A percentile compares a stretch with the other conserved stretches of the same genome.
Conservation (phyloP, 2,329 filamentous ascomycete genomes). For the Verticillium dahliae region DNA sequence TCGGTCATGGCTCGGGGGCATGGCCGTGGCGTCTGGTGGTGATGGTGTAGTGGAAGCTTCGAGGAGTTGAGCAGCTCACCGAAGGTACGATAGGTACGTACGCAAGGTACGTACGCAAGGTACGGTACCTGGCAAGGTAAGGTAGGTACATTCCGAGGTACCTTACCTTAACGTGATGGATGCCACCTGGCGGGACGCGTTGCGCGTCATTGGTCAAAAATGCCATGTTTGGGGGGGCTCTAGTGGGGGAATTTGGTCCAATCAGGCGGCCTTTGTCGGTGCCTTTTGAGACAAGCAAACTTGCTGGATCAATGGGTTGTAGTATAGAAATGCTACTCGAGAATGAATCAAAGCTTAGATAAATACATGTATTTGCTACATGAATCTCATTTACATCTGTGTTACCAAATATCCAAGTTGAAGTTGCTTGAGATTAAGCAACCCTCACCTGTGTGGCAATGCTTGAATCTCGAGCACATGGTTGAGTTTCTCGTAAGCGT, state of each 20-base stretch:
- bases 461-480: too few relatives aligned
- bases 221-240: neutral
- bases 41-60: conserved; percentile 1
- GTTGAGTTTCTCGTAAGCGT: too few relatives aligned
- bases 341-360: too few relatives aligned
- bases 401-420: too few relatives aligned
- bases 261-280: neutral
- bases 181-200: conserved; percentile 16
- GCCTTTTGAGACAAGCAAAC: too few relatives aligned
- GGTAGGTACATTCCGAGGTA: too few relatives aligned
- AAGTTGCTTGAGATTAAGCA: too few relatives aligned
- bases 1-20: conserved; percentile 9
- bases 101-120: neutral
- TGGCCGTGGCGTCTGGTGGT: conserved; percentile 2
- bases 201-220: neutral
- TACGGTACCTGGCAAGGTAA: conserved; percentile 1
- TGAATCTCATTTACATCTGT: too few relatives aligned
- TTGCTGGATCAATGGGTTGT: too few relatives aligned
- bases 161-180: conserved; percentile 4
- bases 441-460: too few relatives aligned
- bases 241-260: neutral
- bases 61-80: conserved; percentile 1
- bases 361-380: too few relatives aligned
- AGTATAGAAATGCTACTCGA: too few relatives aligned
- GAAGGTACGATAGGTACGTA: neutral